Percentiles rank a stretch among this genome's conserved stretches.
These are phyloP conservation scores for Escallonia rubra DNA, from an alignment of 129 eudicot species.

Conservation along the genomic window DNA sequence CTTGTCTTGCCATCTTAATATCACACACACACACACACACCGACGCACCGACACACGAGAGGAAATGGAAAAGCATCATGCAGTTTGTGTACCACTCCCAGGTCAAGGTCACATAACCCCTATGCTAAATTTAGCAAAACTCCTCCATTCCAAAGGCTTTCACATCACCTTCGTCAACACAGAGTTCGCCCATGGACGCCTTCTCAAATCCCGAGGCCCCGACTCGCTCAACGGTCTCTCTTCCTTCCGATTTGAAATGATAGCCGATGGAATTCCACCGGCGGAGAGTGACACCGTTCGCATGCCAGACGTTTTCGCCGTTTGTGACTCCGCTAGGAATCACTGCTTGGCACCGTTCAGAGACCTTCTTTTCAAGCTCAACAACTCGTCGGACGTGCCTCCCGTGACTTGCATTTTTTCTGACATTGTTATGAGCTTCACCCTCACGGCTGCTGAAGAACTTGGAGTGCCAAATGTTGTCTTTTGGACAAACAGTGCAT, in stretches of 20 bases:
- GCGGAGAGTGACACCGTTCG: too few relatives aligned
- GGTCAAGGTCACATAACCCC: neutral
- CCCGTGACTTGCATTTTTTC: neutral
- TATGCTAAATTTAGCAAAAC: neutral
- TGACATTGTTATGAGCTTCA: neutral
- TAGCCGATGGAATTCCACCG: neutral
- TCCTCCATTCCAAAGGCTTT: neutral
- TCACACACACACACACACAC: too few relatives aligned
- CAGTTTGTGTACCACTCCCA: neutral
- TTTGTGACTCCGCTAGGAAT: neutral
- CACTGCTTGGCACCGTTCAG: neutral
- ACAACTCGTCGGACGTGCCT: neutral
- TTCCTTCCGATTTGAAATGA: neutral
- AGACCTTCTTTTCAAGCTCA: neutral
- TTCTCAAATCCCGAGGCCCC: neutral
- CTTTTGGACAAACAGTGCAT: neutral
- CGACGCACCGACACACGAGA: too few relatives aligned
- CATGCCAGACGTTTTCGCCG: neutral
- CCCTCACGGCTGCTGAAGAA: neutral
- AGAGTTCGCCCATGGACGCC: neutral
- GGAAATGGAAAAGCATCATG: neutral
- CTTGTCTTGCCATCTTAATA: too few relatives aligned
- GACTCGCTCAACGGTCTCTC: neutral
- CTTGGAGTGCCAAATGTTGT: neutral
- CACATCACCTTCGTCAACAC: neutral